phyloP scores from a whole-genome alignment of 495 filamentous ascomycete species.

The Aspergillus kassunensis region DNA sequence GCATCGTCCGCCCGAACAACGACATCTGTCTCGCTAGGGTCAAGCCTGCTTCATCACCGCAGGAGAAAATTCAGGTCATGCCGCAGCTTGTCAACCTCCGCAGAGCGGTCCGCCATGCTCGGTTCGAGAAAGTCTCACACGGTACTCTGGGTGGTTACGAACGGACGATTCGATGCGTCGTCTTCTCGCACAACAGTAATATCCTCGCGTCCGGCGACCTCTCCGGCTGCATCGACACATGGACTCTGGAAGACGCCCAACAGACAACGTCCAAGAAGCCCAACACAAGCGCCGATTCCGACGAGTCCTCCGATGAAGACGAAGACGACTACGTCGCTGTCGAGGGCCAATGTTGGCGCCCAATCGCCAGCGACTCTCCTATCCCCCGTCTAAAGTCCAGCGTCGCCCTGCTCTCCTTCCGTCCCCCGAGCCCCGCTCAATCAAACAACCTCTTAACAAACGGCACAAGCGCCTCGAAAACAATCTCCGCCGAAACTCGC shows the following conservation, averaged over 20 bases:
- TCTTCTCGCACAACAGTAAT: slow-evolving; percentile 77
- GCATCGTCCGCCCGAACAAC: slow-evolving; percentile 48
- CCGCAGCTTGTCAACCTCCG: slow-evolving; percentile 50
- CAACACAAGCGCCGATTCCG: slow-evolving; percentile 33
- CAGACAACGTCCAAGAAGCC: slow-evolving; percentile 30
- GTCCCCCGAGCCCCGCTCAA: slow-evolving; percentile 36
- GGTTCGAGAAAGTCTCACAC: slow-evolving; percentile 50
- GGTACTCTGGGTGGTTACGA: slow-evolving; percentile 77
- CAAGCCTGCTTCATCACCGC: slow-evolving; percentile 27
- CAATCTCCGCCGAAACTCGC: slow-evolving; percentile 45
- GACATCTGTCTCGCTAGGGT: slow-evolving; percentile 46
- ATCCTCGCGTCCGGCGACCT: slow-evolving; percentile 77
- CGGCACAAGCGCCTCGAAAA: slow-evolving; percentile 22
- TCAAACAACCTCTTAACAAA: slow-evolving; percentile 33
- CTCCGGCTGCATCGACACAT: slow-evolving; percentile 82
- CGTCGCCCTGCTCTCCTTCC: slow-evolving; percentile 71
- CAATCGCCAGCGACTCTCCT: slow-evolving; percentile 60
- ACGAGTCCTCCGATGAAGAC: slow-evolving; percentile 48
- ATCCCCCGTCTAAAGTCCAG: slow-evolving; percentile 74
- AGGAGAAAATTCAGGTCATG: slow-evolving; percentile 41
- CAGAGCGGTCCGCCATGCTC: slow-evolving; percentile 53
- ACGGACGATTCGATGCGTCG: slow-evolving; percentile 64
- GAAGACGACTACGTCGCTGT: slow-evolving; percentile 38
- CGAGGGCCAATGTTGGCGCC: slow-evolving; percentile 59
- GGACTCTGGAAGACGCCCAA: slow-evolving; percentile 60